Conservation (phyloP, 2,329 filamentous ascomycete genomes). For the Beauveria australis region DNA sequence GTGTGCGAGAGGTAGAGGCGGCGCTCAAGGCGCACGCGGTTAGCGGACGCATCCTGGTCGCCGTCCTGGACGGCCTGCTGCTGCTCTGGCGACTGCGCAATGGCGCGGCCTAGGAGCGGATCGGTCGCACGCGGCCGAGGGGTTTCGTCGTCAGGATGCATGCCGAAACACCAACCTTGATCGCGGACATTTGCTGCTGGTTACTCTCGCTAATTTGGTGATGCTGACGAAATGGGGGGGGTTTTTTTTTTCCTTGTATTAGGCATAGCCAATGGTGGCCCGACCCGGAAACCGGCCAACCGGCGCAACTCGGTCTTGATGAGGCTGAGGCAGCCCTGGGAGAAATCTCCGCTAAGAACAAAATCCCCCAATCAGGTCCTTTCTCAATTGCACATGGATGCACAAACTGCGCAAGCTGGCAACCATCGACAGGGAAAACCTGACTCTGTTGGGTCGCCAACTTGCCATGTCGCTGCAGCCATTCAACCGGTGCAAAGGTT, state of each 20-base stretch:
- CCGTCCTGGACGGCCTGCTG: not conserved
- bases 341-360: not conserved
- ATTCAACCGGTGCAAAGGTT: no score
- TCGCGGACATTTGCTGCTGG: not conserved
- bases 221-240: no score
- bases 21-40: not conserved
- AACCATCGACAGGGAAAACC: not conserved
- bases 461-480: not conserved
- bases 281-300: constrained; percentile 4
- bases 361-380: not conserved
- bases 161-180: not conserved
- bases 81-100: not conserved
- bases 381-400: not conserved
- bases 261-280: not conserved
- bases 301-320: not conserved
- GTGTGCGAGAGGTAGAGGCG: constrained; percentile 51
- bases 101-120: not conserved
- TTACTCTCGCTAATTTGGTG: not conserved
- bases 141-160: not conserved
- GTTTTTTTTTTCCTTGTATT: not conserved
- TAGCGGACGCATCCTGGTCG: not conserved
- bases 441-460: no score
- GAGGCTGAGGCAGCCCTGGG: not conserved
- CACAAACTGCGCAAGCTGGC: not conserved
- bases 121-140: not conserved